Evolutionary conservation across 176 grass and related monocot species (phyloP).

Genomic region (Areca catechu): DNA sequence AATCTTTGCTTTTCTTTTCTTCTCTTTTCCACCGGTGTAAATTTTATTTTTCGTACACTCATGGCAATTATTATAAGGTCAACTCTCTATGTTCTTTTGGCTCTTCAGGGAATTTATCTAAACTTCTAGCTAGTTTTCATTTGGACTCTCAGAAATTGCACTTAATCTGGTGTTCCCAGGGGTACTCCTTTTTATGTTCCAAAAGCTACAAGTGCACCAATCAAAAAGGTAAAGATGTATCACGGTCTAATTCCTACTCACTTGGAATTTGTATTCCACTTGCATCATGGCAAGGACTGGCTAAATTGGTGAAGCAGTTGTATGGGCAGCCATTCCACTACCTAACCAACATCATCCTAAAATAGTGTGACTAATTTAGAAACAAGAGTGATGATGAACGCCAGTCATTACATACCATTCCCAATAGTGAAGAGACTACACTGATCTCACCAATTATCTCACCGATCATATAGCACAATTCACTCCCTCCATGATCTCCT

Average conservation of each 20-base stretch:
- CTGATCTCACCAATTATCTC: too few relatives aligned
- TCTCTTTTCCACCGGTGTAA: too few relatives aligned
- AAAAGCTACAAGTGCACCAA: slow-evolving; percentile 55
- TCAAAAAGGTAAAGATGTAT: slow-evolving; percentile 77
- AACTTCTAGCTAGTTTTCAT: background rate
- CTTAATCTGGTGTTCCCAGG: background rate
- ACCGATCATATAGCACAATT: too few relatives aligned
- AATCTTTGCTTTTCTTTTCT: too few relatives aligned
- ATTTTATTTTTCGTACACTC: too few relatives aligned
- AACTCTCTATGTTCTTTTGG: background rate
- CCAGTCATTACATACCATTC: slow-evolving; percentile 33
- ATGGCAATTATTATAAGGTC: background rate
- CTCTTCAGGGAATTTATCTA: background rate
- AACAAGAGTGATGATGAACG: slow-evolving; percentile 37
- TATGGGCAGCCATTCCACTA: slow-evolving; percentile 74
- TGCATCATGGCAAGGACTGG: slow-evolving; percentile 64
- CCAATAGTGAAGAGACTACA: too few relatives aligned
- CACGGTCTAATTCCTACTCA: slow-evolving; percentile 48
- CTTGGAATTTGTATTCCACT: slow-evolving; percentile 44
- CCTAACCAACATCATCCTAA: slow-evolving; percentile 62
- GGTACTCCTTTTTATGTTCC: slow-evolving; percentile 11
- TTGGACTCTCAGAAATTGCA: slow-evolving; percentile 4
- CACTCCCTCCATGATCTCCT: too few relatives aligned
- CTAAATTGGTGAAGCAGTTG: slow-evolving; percentile 60
- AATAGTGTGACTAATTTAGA: slow-evolving; percentile 61